These are phyloP conservation scores for Claviceps africana DNA, from an alignment of 2,329 filamentous ascomycete genomes.

Conservation along the genomic window DNA sequence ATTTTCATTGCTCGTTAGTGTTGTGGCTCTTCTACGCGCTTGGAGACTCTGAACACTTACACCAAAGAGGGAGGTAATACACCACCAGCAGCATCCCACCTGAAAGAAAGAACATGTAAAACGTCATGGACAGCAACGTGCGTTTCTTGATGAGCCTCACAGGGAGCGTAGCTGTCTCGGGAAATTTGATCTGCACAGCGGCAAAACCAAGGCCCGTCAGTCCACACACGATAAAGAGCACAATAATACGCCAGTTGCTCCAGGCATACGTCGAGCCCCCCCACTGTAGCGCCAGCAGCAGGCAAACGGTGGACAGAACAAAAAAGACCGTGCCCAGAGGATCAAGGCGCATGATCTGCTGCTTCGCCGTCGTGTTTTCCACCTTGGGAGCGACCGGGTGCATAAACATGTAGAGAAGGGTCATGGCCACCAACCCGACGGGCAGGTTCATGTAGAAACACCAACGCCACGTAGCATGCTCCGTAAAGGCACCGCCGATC, in stretches of 20 bases:
- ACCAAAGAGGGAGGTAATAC: neutral
- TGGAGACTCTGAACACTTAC: neutral
- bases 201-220: slow-evolving; percentile 32
- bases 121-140: slow-evolving; percentile 30
- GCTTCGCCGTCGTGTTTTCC: slow-evolving; percentile 19
- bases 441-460: slow-evolving; percentile 36
- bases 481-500: slow-evolving; percentile 35
- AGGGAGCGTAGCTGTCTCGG: slow-evolving; percentile 31
- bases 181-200: slow-evolving; percentile 28
- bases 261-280: slow-evolving; percentile 39
- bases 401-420: slow-evolving; percentile 32
- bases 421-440: slow-evolving; percentile 29
- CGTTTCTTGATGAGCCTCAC: slow-evolving; percentile 31
- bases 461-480: slow-evolving; percentile 37
- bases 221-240: slow-evolving; percentile 35
- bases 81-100: neutral
- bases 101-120: neutral
- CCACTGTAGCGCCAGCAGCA: slow-evolving; percentile 43
- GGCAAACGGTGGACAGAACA: slow-evolving; percentile 36
- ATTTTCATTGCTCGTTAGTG: neutral
- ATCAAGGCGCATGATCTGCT: slow-evolving; percentile 33
- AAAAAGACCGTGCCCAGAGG: slow-evolving; percentile 34
- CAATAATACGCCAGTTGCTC: slow-evolving; percentile 33
- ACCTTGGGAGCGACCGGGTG: slow-evolving; percentile 9
- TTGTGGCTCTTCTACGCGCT: neutral